phyloP scores from a whole-genome alignment of 805 yeast genomes.

The Teunomyces panamensis region DNA sequence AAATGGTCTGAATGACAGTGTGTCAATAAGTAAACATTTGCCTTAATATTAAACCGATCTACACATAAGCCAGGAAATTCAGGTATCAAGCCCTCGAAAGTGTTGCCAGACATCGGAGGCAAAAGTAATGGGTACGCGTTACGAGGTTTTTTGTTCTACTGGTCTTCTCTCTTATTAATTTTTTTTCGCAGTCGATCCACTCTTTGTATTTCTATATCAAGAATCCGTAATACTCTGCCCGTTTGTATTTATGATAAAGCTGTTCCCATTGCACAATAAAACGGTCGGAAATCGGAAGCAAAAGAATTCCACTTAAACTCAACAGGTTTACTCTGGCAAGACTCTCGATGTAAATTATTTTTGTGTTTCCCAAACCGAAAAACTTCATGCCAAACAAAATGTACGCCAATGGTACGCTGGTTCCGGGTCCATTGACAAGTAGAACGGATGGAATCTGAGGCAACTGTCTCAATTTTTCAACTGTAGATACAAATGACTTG shows the following conservation, averaged over 20 bases:
- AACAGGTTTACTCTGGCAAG: constrained; percentile 75
- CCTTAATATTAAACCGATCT: constrained; percentile 28
- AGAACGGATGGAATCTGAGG: constrained; percentile 42
- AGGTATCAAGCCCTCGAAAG: constrained; percentile 40
- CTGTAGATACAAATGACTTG: constrained; percentile 30
- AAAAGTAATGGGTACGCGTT: neutral
- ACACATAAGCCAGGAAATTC: constrained; percentile 51
- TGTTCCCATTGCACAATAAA: constrained; percentile 89
- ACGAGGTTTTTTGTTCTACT: no score
- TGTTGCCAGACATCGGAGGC: constrained; percentile 12
- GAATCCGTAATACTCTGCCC: constrained; percentile 77
- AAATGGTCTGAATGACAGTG: constrained; percentile 59
- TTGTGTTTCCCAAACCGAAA: constrained; percentile 45
- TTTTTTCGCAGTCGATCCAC: neutral
- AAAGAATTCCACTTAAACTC: constrained; percentile 72
- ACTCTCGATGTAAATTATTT: constrained; percentile 79
- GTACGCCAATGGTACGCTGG: constrained; percentile 67
- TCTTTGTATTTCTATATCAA: constrained; percentile 45
- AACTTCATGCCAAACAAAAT: constrained; percentile 50
- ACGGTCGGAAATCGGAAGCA: constrained; percentile 70
- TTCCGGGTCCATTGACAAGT: constrained; percentile 78
- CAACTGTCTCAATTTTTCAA: constrained; percentile 22
- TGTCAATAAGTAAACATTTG: constrained; percentile 36
- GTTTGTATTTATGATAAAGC: constrained; percentile 46
- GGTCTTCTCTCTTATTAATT: neutral